Evolutionary conservation across 225 moss, liverwort and hornwort genomes (phyloP), one percentile per base, ranked within the genome.

Genomic region (Takakia lepidozioides): DNA sequence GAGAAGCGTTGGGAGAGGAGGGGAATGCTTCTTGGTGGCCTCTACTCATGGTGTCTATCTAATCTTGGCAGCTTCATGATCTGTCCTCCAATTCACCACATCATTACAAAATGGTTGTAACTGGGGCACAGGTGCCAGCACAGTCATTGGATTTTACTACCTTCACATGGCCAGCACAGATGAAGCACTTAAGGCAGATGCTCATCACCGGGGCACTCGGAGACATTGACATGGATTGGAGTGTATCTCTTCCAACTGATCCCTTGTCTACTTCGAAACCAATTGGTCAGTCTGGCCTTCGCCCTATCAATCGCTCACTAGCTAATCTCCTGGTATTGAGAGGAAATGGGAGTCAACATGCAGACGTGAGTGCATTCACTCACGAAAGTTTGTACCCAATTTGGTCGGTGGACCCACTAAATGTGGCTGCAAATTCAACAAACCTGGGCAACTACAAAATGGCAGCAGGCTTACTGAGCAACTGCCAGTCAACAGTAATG

Each of bases 131-230:
- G 98, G 76, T 98, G 25, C 56, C 87, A 29, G n/a, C 65, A 0
- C 77, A 79, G 48, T 87, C 91, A 41, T 25, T 91, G 62, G 67
- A 72, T 27, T 91, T 75, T 59, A 87, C 91, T 41, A 85, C 83
- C 28, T 91, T 83, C 64, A 87, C 75, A 17, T 98, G 98, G 98
- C 60, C 46, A 10, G 64, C 87, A 2, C 84, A 91, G 29, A 51
- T 69, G 17, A 98, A 83, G 38, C 85, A 98, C 49, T 52, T 88
- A 64, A 74, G 83, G 15, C 98, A 87, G 43, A 87, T 87, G 85
- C 66, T 87, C 0, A 81, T 83, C 45, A 91, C 82, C 0, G 85
- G 82, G 5, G 73, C 73, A 2, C 49, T 71, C 22, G 85, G 73
- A 42, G 98, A 98, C 49, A 69, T 82, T 18, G 87, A 80, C 51